Percentiles rank a stretch among this genome's conserved stretches.
These are phyloP conservation scores for Nemania abortiva DNA, from an alignment of 2,329 filamentous ascomycete species.

Conservation along the genomic window DNA sequence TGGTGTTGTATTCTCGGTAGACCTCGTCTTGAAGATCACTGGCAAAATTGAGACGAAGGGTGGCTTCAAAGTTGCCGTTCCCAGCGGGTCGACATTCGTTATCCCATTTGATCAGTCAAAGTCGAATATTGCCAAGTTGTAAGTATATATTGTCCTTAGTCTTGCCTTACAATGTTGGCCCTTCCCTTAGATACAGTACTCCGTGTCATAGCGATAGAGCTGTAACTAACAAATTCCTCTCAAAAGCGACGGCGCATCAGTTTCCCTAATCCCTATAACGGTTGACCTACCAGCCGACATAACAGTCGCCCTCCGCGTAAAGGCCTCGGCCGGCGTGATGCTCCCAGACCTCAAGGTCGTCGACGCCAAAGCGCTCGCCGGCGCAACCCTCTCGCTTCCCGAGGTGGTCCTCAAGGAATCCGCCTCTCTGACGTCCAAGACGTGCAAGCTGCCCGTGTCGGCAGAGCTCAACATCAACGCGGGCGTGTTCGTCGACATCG, in stretches of 20 bases:
- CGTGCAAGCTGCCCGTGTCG: conserved; percentile 40
- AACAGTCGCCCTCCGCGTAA: conserved; percentile 44
- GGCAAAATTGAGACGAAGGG: conserved; percentile 42
- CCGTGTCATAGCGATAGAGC: not conserved
- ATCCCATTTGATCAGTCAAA: conserved; percentile 42
- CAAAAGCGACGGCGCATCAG: conserved; percentile 42
- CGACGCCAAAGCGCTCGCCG: conserved; percentile 44
- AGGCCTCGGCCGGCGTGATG: conserved; percentile 45
- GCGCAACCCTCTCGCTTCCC: conserved; percentile 47
- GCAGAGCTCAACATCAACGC: conserved; percentile 50
- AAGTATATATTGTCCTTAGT: conserved; percentile 24
- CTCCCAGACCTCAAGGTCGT: conserved; percentile 40
- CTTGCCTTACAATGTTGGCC: not conserved
- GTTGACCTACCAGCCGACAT: conserved; percentile 42
- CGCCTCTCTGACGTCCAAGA: conserved; percentile 29
- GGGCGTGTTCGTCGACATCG: conserved; percentile 48
- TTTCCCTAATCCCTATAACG: conserved; percentile 44
- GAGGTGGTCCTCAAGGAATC: conserved; percentile 39
- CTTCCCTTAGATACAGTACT: not conserved
- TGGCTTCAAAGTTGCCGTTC: conserved; percentile 46
- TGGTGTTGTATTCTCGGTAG: conserved; percentile 45
- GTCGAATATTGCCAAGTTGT: conserved; percentile 46
- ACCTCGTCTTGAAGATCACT: conserved; percentile 43
- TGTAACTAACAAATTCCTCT: conserved; percentile 20
- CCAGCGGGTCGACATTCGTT: conserved; percentile 45